These are phyloP conservation scores for Apophysomyces ossiformis DNA, from an alignment of 371 early-diverging fungal genomes.

Conservation along the genomic window DNA sequence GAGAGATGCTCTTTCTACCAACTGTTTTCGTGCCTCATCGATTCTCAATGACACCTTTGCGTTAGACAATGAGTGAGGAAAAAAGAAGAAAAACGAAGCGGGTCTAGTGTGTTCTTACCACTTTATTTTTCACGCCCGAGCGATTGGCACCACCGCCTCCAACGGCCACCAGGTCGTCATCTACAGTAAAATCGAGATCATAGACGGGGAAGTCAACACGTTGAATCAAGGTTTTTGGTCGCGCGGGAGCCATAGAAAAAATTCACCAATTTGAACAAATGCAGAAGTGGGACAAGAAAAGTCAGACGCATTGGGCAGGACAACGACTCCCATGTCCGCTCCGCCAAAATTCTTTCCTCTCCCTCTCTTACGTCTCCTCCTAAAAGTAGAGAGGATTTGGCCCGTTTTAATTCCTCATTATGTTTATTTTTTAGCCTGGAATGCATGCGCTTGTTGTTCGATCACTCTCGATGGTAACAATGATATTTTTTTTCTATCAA, in stretches of 20 bases:
- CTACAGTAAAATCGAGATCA: constrained; percentile 57
- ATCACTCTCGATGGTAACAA: too few species aligned
- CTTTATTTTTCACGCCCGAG: constrained; percentile 66
- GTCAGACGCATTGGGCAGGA: neutral
- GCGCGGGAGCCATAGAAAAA: neutral
- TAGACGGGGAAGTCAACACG: constrained; percentile 52
- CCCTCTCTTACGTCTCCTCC: too few species aligned
- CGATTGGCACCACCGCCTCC: constrained; percentile 70
- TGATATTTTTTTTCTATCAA: too few species aligned
- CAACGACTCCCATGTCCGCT: too few species aligned
- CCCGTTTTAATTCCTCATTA: too few species aligned
- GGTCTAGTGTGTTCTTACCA: constrained; percentile 42
- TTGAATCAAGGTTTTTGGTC: constrained; percentile 19
- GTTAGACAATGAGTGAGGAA: neutral
- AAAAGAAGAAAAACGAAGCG: neutral
- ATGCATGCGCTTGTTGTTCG: too few species aligned
- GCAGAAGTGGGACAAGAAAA: too few species aligned
- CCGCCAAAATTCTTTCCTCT: too few species aligned
- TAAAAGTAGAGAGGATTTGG: too few species aligned
- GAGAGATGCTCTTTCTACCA: constrained; percentile 4
- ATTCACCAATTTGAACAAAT: too few species aligned
- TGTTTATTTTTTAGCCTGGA: too few species aligned
- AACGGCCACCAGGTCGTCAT: constrained; percentile 57
- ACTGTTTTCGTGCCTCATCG: constrained; percentile 12
- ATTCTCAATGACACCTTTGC: constrained; percentile 28